Base-by-base conservation (phyloP, 768 basidiomycete genomes). In the Lactarius pseudohatsudake region DNA sequence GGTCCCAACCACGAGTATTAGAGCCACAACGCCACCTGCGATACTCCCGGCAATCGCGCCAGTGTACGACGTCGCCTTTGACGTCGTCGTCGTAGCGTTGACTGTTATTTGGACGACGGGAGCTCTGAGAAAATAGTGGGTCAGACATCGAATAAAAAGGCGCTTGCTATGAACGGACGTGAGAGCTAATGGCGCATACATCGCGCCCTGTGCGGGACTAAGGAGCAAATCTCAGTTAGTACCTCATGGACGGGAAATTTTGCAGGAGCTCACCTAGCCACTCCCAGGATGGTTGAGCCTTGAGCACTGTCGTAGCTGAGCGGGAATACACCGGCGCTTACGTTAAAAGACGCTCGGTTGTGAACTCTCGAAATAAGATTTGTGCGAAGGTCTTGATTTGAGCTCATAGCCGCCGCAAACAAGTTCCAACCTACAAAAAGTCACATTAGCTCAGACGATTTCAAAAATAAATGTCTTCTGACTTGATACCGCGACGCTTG, bases 361-460 rank as follows among this genome's bases (percentile, higher is more conserved):
- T 47, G 45, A 11, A 47, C n/a, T 11, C n/a, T 22, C 45, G 45
- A 47, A 47, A 47, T 22, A 11, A 47, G 45, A 47, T 22, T 47
- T 11, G 45, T 47, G 9, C n/a, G 45, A 22, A 47, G 45, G 45
- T 47, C 45, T 47, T 47, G 45, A 47, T 47, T 22, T 10, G 45
- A 22, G 10, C n/a, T 22, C 45, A 47, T 47, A 47, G 57, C 66
- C 4, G 63, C 66, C n/a, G 18, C 54, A 64, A 68, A 68, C 28
- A 64, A 22, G 56, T 62, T 62, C 61, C 61, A 64, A 10, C 65
- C 64, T 68, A 47, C 28, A 28, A 11, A 38, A 34, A 10, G 34
- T 20, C 43, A 43, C 43, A 43, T 43, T 8, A 43, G 2, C 6
- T 20, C 43, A 43, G 43, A 43, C 6, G 18, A 43, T 20, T 3